Percentiles rank a stretch among this genome's conserved stretches.
These are phyloP conservation scores for Wallacemonas rigidus DNA, from an alignment of 208 protist species.

Conservation along the genomic window DNA sequence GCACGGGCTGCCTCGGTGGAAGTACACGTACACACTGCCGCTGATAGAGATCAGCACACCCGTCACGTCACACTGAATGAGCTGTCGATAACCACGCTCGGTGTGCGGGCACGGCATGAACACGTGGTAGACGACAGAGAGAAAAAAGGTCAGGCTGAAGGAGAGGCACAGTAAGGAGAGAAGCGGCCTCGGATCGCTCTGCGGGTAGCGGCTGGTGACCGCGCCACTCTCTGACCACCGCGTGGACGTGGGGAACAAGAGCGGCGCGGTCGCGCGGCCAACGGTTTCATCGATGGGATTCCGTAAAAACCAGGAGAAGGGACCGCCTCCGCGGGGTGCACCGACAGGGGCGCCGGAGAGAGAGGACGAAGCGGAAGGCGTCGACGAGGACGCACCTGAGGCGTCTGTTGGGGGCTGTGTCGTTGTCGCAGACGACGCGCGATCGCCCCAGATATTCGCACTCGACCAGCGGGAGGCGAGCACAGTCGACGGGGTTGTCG, in stretches of 20 bases:
- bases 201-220: background rate
- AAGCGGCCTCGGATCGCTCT: constrained; percentile 2
- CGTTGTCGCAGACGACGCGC: background rate
- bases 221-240: background rate
- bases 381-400: background rate
- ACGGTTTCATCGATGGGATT: constrained; percentile 14
- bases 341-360: background rate
- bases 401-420: background rate
- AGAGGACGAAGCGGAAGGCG: background rate
- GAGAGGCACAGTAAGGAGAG: constrained; percentile 15
- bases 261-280: constrained; percentile 3
- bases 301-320: constrained; percentile 9
- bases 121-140: constrained; percentile 56
- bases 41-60: constrained; percentile 48
- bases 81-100: constrained; percentile 42
- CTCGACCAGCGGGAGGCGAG: constrained; percentile 1
- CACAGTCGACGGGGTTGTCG: constrained; percentile 1
- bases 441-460: constrained; percentile 13
- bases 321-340: background rate
- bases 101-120: constrained; percentile 63
- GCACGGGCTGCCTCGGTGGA: constrained; percentile 24
- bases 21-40: constrained; percentile 51
- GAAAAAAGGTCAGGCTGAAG: constrained; percentile 53
- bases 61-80: constrained; percentile 61
- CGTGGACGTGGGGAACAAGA: constrained; percentile 9